phyloP scores from a whole-genome alignment of 495 filamentous ascomycete species.

The Podospora tetraspora region DNA sequence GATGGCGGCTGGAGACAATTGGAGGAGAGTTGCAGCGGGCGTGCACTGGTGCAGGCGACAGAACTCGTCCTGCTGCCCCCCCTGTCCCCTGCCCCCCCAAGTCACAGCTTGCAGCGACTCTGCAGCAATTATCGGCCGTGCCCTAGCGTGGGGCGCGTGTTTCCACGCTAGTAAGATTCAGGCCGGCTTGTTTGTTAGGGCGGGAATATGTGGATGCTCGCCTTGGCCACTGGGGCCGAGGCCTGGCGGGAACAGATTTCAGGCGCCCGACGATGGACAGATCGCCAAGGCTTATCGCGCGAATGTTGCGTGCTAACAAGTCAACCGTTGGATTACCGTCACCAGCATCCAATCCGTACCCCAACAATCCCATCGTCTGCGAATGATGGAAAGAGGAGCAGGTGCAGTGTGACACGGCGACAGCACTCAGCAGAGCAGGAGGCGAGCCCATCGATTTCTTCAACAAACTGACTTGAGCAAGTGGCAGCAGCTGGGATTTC shows the following conservation, averaged over 20 bases:
- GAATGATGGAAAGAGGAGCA: neutral
- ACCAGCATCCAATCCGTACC: neutral
- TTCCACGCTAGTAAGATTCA: constrained; percentile 15
- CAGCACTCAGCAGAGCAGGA: neutral
- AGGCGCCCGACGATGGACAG: neutral
- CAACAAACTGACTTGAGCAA: neutral
- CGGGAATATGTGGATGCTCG: neutral
- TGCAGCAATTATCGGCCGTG: constrained; percentile 18
- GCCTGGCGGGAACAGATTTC: neutral
- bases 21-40: constrained; percentile 9
- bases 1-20: constrained; percentile 10
- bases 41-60: constrained; percentile 15
- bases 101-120: constrained; percentile 14
- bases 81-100: neutral
- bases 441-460: neutral
- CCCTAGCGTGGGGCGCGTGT: constrained; percentile 20
- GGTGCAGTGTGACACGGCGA: neutral
- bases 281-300: neutral
- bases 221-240: neutral
- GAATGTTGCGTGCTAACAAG: neutral
- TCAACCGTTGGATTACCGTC: neutral
- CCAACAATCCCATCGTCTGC: neutral
- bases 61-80: constrained; percentile 2
- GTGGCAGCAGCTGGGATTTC: neutral
- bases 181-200: constrained; percentile 19